Conservation (phyloP, 2,329 filamentous ascomycete genomes). For the Pestalotiopsis sp. region DNA sequence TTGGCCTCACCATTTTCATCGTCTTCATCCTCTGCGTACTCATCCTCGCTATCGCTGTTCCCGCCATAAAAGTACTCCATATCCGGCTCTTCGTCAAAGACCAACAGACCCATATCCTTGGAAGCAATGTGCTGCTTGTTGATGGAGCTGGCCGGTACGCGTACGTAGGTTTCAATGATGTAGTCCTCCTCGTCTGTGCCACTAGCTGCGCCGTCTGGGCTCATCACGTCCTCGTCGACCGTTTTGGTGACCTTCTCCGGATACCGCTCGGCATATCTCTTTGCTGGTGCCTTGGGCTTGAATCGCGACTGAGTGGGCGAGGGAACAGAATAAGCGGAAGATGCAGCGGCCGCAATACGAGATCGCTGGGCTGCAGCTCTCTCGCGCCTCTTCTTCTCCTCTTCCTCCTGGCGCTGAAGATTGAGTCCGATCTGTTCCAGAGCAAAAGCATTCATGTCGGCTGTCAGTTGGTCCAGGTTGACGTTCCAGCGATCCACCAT, state of each 20-base stretch:
- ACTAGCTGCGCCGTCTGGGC: conserved; percentile 34
- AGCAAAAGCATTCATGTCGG: conserved; percentile 46
- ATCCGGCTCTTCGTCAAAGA: conserved; percentile 59
- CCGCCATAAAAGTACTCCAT: conserved; percentile 60
- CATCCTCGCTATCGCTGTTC: conserved; percentile 63
- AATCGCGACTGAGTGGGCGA: conserved; percentile 38
- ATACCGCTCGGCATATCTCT: conserved; percentile 57
- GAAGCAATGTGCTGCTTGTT: conserved; percentile 42
- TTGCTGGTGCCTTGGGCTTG: conserved; percentile 55
- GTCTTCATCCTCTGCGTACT: conserved; percentile 58
- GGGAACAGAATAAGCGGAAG: neutral
- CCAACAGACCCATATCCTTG: conserved; percentile 55
- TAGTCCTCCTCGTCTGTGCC: conserved; percentile 57
- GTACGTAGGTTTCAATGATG: conserved; percentile 65
- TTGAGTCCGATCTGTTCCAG: conserved; percentile 58
- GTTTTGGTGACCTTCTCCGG: conserved; percentile 37
- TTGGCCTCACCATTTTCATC: conserved; percentile 62
- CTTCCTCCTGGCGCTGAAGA: conserved; percentile 46
- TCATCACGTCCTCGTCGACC: conserved; percentile 26
- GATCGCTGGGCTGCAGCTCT: conserved; percentile 13
- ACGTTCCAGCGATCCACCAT: conserved; percentile 38
- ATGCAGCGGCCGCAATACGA: conserved; percentile 13
- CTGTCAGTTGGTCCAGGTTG: conserved; percentile 30
- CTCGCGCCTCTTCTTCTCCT: conserved; percentile 31
- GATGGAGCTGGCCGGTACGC: conserved; percentile 54